Percentiles rank a stretch among this genome's conserved stretches.
phyloP scores from a whole-genome alignment of 1,139 yeast species.

The Pneumocystis wakefieldiae region DNA sequence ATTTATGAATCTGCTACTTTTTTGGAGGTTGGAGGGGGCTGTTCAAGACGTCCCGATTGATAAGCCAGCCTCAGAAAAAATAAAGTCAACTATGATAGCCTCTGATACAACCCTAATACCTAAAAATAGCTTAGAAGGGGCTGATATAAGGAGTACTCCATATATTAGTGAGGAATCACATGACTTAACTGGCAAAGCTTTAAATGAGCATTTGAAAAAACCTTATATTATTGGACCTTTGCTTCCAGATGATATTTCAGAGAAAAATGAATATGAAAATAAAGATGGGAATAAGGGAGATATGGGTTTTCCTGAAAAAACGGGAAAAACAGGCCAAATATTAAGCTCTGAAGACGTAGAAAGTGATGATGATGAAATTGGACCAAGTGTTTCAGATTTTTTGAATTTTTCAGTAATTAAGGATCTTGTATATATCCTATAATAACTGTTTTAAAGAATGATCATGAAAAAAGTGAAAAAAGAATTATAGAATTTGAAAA shows the following conservation, averaged over 20 bases:
- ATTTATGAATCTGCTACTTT: no score
- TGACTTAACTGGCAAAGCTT: neutral
- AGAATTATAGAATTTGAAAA: conserved; percentile 2
- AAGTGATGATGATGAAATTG: conserved; percentile 12
- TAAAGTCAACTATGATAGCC: neutral
- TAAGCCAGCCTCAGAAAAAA: no score
- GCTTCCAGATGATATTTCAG: neutral
- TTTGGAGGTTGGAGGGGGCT: no score
- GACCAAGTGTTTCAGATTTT: conserved; percentile 12
- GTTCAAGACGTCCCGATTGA: no score
- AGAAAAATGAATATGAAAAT: neutral
- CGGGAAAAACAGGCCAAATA: neutral
- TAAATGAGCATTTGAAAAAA: neutral
- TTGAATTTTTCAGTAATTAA: neutral
- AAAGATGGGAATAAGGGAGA: neutral
- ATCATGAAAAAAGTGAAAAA: conserved; percentile 7
- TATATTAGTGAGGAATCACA: neutral
- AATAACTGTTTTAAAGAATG: conserved; percentile 3
- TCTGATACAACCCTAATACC: neutral
- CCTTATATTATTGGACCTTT: neutral
- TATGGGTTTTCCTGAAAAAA: neutral
- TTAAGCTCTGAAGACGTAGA: neutral
- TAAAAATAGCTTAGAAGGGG: neutral
- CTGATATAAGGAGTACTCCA: neutral
- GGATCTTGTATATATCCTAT: neutral